Evolutionary conservation across 2,329 filamentous ascomycete genomes (phyloP).

Genomic region (Ceratocystis diversiconidia): DNA sequence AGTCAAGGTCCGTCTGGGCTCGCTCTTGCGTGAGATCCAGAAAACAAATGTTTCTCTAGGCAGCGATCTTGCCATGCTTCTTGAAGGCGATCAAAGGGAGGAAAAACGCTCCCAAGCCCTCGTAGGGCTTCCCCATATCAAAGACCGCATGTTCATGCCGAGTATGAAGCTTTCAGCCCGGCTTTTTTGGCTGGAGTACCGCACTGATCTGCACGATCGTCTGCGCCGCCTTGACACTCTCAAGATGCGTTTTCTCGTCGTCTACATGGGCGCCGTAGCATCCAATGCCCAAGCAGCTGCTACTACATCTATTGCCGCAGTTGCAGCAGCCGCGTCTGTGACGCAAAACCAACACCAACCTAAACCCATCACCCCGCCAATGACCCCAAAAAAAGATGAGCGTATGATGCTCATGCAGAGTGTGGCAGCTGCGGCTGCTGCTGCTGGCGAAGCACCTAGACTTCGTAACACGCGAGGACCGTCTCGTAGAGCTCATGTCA

Average conservation of each 20-base stretch:
- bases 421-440: slow-evolving; percentile 8
- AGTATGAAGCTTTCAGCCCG: slow-evolving; percentile 36
- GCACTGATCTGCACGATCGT: slow-evolving; percentile 40
- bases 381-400: slow-evolving; percentile 11
- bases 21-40: slow-evolving; percentile 48
- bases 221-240: slow-evolving; percentile 45
- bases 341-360: background rate
- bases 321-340: slow-evolving; percentile 4
- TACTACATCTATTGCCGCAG: slow-evolving; percentile 5
- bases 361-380: slow-evolving; percentile 9
- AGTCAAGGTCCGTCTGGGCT: slow-evolving; percentile 45
- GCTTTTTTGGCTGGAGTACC: slow-evolving; percentile 44
- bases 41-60: slow-evolving; percentile 28
- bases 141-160: slow-evolving; percentile 19
- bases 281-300: slow-evolving; percentile 23
- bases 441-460: slow-evolving; percentile 5
- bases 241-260: slow-evolving; percentile 49
- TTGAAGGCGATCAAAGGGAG: slow-evolving; percentile 26
- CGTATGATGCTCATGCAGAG: slow-evolving; percentile 16
- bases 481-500: background rate
- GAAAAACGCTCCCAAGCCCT: slow-evolving; percentile 25
- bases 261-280: slow-evolving; percentile 47
- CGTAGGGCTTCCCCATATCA: slow-evolving; percentile 16
- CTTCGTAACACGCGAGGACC: background rate
- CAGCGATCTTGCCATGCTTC: slow-evolving; percentile 38